phyloP scores from a whole-genome alignment of 1,284 basidiomycete genomes.

The Boletellus sp. region DNA sequence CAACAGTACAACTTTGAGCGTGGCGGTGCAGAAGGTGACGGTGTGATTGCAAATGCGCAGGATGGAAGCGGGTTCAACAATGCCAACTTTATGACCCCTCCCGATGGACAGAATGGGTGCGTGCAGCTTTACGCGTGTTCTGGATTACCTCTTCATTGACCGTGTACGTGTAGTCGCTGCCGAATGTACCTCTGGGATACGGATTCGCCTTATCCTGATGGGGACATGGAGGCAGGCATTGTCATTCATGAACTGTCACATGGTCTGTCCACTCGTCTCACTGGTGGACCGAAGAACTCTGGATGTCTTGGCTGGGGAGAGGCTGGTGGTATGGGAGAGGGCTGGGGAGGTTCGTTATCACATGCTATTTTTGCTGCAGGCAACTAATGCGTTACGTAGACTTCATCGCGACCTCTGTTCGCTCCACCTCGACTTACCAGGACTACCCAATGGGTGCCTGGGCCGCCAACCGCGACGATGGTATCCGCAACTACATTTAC shows the following conservation, averaged over 20 bases:
- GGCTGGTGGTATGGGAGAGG: constrained; percentile 95
- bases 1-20: constrained; percentile 94
- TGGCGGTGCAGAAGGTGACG: constrained; percentile 84
- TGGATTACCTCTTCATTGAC: background rate
- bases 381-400: constrained; percentile 39
- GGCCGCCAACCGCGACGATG: constrained; percentile 77
- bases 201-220: constrained; percentile 85
- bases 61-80: constrained; percentile 93
- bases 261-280: constrained; percentile 89
- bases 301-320: constrained; percentile 95
- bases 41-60: constrained; percentile 92
- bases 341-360: constrained; percentile 67
- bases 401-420: constrained; percentile 81
- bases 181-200: constrained; percentile 98
- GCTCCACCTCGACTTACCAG: constrained; percentile 68
- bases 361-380: background rate
- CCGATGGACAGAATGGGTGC: constrained; percentile 58
- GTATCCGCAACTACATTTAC: constrained; percentile 89
- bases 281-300: constrained; percentile 90
- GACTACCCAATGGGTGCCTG: constrained; percentile 92
- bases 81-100: constrained; percentile 81
- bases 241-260: constrained; percentile 90
- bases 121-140: constrained; percentile 6
- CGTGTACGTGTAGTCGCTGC: constrained; percentile 76
- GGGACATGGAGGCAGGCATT: constrained; percentile 92